phyloP scores from a whole-genome alignment of 2,329 filamentous ascomycete genomes.

The Hysterium pulicare region DNA sequence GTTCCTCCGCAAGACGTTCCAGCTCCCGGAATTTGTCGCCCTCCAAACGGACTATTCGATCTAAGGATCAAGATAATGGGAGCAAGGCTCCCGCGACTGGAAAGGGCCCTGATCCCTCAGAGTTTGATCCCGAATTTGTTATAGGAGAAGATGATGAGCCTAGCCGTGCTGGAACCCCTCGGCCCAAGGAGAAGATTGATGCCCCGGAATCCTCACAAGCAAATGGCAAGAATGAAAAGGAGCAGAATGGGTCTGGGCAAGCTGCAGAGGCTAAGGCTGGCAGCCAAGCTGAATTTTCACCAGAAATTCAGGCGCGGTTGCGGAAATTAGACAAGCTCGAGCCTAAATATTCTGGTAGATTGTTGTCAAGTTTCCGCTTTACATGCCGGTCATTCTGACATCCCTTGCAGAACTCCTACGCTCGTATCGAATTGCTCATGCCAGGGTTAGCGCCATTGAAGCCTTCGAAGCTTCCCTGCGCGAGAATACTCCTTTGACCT shows the following conservation, averaged over 20 bases:
- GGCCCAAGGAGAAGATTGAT: conserved; percentile 42
- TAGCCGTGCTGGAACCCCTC: conserved; percentile 60
- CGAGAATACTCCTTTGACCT: conserved; percentile 87
- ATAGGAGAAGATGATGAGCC: conserved; percentile 77
- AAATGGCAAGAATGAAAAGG: conserved; percentile 27
- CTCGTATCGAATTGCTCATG: conserved; percentile 88
- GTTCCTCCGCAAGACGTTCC: conserved; percentile 44
- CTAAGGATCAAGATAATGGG: conserved; percentile 30
- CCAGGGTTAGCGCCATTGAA: conserved; percentile 81
- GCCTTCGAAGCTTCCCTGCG: conserved; percentile 88
- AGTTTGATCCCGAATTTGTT: conserved; percentile 82
- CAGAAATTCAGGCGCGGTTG: conserved; percentile 71
- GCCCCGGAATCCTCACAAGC: conserved; percentile 16
- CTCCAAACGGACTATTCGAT: conserved; percentile 29
- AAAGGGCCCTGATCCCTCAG: conserved; percentile 72
- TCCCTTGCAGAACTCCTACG: conserved; percentile 69
- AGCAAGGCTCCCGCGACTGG: conserved; percentile 44
- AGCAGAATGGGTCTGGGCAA: conserved; percentile 26
- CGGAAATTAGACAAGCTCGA: conserved; percentile 89
- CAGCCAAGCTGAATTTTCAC: conserved; percentile 59
- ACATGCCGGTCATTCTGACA: conserved; percentile 16
- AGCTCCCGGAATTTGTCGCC: conserved; percentile 43
- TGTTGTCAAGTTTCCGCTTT: no score
- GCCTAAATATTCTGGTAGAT: conserved; percentile 73
- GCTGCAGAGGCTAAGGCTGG: conserved; percentile 20